Conservation (phyloP, 2,329 filamentous ascomycete genomes). For the Graphilbum sp. region DNA sequence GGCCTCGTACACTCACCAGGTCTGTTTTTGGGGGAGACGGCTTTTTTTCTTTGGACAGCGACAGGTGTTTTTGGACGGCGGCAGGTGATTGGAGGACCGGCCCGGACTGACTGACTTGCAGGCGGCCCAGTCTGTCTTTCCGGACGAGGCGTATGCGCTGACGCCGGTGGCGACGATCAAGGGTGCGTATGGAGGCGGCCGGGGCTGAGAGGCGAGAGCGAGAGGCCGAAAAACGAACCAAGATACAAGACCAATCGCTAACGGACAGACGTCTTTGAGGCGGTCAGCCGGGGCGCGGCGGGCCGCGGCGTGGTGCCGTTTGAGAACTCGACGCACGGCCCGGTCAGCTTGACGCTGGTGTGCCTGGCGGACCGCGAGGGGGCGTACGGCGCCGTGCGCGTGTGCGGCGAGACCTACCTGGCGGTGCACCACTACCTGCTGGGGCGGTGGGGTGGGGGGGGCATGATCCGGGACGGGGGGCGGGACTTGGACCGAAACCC, state of each 20-base stretch:
- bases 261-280: slow-evolving; percentile 55
- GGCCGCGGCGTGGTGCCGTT: slow-evolving; percentile 76
- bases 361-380: slow-evolving; percentile 61
- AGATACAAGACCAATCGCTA: not conserved
- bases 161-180: slow-evolving; percentile 34
- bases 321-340: slow-evolving; percentile 91
- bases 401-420: slow-evolving; percentile 74
- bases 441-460: slow-evolving; percentile 32
- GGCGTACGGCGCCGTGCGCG: slow-evolving; percentile 42
- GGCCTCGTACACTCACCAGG: slow-evolving; percentile 15
- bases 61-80: too few relatives aligned
- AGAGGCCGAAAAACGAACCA: not conserved
- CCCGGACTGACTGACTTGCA: slow-evolving; percentile 8
- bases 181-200: slow-evolving; percentile 14
- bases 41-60: too few relatives aligned
- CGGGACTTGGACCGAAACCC: too few relatives aligned
- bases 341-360: slow-evolving; percentile 79
- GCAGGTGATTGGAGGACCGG: too few relatives aligned
- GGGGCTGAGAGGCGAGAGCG: not conserved
- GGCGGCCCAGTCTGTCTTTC: slow-evolving; percentile 25
- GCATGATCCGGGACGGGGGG: too few relatives aligned
- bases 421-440: slow-evolving; percentile 80
- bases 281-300: slow-evolving; percentile 50
- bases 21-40: slow-evolving; percentile 2
- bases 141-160: slow-evolving; percentile 28